Base-by-base conservation (phyloP, 192 early-diverging fungal genomes). In the Neocallimastix lanati region DNA sequence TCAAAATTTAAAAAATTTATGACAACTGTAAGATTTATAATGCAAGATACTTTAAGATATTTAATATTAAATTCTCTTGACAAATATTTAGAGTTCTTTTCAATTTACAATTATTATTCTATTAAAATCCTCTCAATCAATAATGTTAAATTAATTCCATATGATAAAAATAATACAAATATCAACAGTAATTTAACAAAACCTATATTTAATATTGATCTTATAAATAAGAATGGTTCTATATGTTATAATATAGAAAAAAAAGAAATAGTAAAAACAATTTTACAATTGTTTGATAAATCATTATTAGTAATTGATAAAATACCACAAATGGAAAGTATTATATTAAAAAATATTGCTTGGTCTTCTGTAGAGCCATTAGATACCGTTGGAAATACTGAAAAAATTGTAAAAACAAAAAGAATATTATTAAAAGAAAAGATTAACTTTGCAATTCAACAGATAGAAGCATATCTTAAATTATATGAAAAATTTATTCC, bases 31-130 rank as follows among this genome's bases (percentile, higher is more conserved):
- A 87, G 87, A 35, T 90, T 90, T 76, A 82, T 88, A 37, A 91
- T 91, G 90, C 89, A 91, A 81, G 90, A 91, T 77, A 86, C 90
- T 13, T 79, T 91, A 13, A 82, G 88, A 11, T 87, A 79, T 29
- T 79, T 90, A 16, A 82, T 90, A n/a, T 76, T 90, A 21, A 89
- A 86, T 78, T 90, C 89, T 0, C 78, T 90, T 6, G 67, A 76
- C 21, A 87, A 88, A 38, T 90, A 84, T 77, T 83, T 88, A 29
- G 58, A 81, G 21, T 78, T 90, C 29, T 83, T 89, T 36, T 40
- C 81, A 25, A 67, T 78, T 28, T 85, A 87, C 27, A 84, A 82
- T 33, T 78, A 78, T 50, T 88, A 90, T 78, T 86, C 79, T 76
- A 88, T 90, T 25, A 76, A 80, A 13, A 81, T 90, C 16, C 30